These are phyloP conservation scores for Rubroboletus satanas DNA, from an alignment of 768 basidiomycete species.

Conservation along the genomic window DNA sequence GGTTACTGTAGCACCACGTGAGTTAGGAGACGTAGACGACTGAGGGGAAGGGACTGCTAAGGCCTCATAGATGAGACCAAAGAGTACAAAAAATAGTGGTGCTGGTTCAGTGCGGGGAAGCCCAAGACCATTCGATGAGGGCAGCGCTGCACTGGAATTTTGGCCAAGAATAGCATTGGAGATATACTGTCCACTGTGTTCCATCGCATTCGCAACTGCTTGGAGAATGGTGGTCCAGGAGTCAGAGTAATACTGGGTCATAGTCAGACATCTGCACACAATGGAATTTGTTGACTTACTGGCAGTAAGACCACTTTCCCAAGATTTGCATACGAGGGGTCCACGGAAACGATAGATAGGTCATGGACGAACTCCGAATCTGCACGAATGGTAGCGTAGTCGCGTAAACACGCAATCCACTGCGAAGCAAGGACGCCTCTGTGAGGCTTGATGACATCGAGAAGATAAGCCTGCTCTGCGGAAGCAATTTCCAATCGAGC, in stretches of 20 bases:
- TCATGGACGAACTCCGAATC: slow-evolving; percentile 86
- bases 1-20: slow-evolving; percentile 46
- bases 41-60: slow-evolving; percentile 65
- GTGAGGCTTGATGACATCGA: slow-evolving; percentile 80
- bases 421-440: slow-evolving; percentile 67
- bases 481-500: slow-evolving; percentile 86
- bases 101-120: slow-evolving; percentile 55
- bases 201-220: slow-evolving; percentile 81
- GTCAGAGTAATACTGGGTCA: slow-evolving; percentile 73
- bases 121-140: slow-evolving; percentile 20
- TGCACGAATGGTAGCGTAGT: slow-evolving; percentile 87
- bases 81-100: slow-evolving; percentile 82
- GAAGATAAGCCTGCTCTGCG: slow-evolving; percentile 67
- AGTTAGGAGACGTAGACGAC: slow-evolving; percentile 39
- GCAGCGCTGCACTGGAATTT: slow-evolving; percentile 14
- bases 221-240: slow-evolving; percentile 82
- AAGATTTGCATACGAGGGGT: slow-evolving; percentile 81
- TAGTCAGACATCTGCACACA: not conserved
- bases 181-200: slow-evolving; percentile 60
- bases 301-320: slow-evolving; percentile 90
- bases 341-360: slow-evolving; percentile 66
- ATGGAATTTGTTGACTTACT: slow-evolving; percentile 43
- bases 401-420: slow-evolving; percentile 86
- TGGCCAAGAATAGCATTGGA: slow-evolving; percentile 80
- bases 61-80: slow-evolving; percentile 92